Evolutionary conservation across 129 eudicot genomes (phyloP).

Genomic region (Flaveria brownii): DNA sequence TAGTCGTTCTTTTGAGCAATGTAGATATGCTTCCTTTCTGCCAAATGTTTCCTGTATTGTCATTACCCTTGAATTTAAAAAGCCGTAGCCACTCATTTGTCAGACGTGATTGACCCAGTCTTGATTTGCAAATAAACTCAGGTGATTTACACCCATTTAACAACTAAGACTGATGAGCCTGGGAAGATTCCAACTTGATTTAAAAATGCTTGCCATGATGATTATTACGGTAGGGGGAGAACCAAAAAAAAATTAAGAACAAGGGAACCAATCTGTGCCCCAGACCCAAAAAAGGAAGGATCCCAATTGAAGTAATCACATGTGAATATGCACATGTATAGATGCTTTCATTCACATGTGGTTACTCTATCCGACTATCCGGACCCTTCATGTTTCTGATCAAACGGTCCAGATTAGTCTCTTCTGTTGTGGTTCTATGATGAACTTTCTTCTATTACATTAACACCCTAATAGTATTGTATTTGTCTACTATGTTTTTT

Average conservation of each 20-base stretch:
- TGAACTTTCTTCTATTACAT: neutral
- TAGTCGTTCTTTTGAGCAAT: neutral
- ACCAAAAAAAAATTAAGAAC: neutral
- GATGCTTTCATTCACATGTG: neutral
- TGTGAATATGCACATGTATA: neutral
- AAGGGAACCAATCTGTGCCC: neutral
- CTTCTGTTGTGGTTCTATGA: neutral
- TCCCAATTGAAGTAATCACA: neutral
- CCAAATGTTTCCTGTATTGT: neutral
- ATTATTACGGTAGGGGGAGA: neutral
- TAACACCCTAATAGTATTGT: constrained; percentile 21
- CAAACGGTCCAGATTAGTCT: neutral
- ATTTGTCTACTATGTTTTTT: constrained; percentile 5
- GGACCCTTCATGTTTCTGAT: neutral
- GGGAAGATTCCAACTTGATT: neutral
- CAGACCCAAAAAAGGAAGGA: neutral
- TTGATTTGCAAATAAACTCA: neutral
- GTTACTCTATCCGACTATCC: neutral
- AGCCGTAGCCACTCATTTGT: constrained; percentile 4
- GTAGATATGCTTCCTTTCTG: neutral
- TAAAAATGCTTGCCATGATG: constrained; percentile 4
- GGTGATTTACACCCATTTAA: constrained; percentile 1
- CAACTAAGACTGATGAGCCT: neutral
- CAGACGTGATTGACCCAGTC: neutral
- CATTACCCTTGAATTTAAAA: constrained; percentile 13